Evolutionary conservation across 2,329 filamentous ascomycete genomes (phyloP).

Genomic region (Juglanconis oblonga): DNA sequence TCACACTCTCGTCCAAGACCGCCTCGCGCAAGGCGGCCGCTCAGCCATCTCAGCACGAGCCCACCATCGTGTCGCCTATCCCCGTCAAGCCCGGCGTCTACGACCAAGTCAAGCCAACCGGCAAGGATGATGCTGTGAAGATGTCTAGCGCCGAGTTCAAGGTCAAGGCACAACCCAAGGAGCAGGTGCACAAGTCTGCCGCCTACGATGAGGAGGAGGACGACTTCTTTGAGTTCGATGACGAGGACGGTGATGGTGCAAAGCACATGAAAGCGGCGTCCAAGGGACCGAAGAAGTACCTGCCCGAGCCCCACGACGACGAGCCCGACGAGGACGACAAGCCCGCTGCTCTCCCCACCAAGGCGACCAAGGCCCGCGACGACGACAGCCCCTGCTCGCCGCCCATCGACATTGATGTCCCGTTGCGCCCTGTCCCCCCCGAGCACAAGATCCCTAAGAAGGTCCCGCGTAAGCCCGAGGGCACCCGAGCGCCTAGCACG

Average conservation of each 20-base stretch:
- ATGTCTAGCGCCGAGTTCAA: neutral
- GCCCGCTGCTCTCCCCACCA: neutral
- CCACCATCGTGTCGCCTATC: neutral
- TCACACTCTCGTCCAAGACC: neutral
- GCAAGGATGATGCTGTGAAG: neutral
- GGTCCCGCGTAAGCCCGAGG: conserved; percentile 8
- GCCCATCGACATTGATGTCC: conserved; percentile 1
- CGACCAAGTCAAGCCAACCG: neutral
- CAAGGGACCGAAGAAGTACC: conserved; percentile 4
- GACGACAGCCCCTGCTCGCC: neutral
- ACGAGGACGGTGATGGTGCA: neutral
- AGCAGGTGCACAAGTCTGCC: neutral
- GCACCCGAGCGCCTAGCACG: conserved; percentile 17
- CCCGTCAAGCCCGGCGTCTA: neutral
- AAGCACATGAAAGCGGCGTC: conserved; percentile 1
- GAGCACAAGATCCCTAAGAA: conserved; percentile 7
- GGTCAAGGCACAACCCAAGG: neutral
- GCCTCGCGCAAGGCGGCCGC: neutral
- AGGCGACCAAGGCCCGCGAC: neutral
- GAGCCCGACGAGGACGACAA: neutral
- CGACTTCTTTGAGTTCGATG: conserved; percentile 12
- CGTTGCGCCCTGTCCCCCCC: neutral
- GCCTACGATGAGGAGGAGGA: conserved; percentile 6
- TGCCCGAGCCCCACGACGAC: neutral
- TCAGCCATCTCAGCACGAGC: neutral